phyloP scores from a whole-genome alignment of 352 stramenopile genomes.

The Phytophthora pisi region DNA sequence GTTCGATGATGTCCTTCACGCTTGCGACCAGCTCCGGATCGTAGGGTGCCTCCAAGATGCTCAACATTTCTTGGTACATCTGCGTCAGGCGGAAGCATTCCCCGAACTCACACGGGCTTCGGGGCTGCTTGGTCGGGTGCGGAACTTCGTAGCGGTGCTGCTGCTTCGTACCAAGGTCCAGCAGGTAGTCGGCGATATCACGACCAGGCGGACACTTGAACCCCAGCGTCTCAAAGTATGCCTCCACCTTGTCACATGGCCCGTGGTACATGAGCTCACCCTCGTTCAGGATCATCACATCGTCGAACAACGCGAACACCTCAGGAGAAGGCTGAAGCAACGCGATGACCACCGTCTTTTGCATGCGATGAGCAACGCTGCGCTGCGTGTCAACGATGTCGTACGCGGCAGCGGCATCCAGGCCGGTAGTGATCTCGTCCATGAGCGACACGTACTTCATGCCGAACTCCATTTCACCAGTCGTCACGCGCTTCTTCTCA shows the following conservation, averaged over 20 bases:
- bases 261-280: conserved; percentile 77
- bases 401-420: conserved; percentile 48
- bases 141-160: conserved; percentile 33
- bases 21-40: conserved; percentile 16
- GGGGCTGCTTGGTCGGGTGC: conserved; percentile 18
- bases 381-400: conserved; percentile 35
- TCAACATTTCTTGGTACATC: conserved; percentile 37
- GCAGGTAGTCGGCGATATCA: conserved; percentile 39
- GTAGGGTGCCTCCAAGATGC: conserved; percentile 30
- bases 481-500: conserved; percentile 71
- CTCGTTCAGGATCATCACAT: conserved; percentile 43
- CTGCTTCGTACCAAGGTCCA: conserved; percentile 35
- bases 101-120: conserved; percentile 19
- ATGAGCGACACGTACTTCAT: conserved; percentile 78
- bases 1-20: conserved; percentile 21
- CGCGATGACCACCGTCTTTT: conserved; percentile 54
- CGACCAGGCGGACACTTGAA: conserved; percentile 38
- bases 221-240: conserved; percentile 44
- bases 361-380: conserved; percentile 19
- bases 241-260: conserved; percentile 19
- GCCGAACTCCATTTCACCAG: conserved; percentile 85
- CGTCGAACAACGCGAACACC: conserved; percentile 84
- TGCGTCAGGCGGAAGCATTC: conserved; percentile 38
- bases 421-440: conserved; percentile 73
- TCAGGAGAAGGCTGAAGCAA: conserved; percentile 89